Base-by-base conservation (phyloP, 2,329 filamentous ascomycete species). In the Xylaria sp. region DNA sequence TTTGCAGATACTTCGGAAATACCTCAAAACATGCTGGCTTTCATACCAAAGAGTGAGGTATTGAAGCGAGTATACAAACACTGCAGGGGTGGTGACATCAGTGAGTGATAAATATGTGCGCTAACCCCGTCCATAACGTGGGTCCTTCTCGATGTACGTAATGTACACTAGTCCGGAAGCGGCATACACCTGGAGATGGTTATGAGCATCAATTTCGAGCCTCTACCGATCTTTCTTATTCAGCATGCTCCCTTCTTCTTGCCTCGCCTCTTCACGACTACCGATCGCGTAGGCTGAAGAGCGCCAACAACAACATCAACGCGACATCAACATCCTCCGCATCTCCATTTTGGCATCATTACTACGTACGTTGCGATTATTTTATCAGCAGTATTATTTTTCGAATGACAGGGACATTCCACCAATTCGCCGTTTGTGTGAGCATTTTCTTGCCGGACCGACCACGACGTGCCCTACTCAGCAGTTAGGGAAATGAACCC, bases 371-470 rank as follows among this genome's bases (percentile, higher is more conserved):
- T 9, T 56, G 55, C 23, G 37, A 8, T 55, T 54, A 30, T 54
- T 37, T 52, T 62, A 54, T 44, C 8, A 49, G 18, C 58, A 58
- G 50, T 51, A 34, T 53, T 62, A 60, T 46, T 50, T 11, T 52
- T 55, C 47, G 54, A 53, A 34, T 48, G 9, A 46, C 46, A 16
- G 52, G 37, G 52, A 19, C 42, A 51, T 64, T 54, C 39, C 50
- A 35, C 47, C 59, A 46, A 54, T 52, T 53, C 57, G 54, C 61
- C 10, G 58, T 52, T 57, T 59, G 60, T 55, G 48, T 16, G 54
- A 19, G 16, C 54, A 53, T 48, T 52, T 52, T 48, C 37, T 52
- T 9, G 18, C 30, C 47, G 54, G 39, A 46, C 52, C 37, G 51
- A 55, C 34, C 11, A 44, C 58, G 34, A 34, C 55, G 42, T 44